Conservation (phyloP, 495 filamentous ascomycete species). For the Chlorociboria aeruginascens region DNA sequence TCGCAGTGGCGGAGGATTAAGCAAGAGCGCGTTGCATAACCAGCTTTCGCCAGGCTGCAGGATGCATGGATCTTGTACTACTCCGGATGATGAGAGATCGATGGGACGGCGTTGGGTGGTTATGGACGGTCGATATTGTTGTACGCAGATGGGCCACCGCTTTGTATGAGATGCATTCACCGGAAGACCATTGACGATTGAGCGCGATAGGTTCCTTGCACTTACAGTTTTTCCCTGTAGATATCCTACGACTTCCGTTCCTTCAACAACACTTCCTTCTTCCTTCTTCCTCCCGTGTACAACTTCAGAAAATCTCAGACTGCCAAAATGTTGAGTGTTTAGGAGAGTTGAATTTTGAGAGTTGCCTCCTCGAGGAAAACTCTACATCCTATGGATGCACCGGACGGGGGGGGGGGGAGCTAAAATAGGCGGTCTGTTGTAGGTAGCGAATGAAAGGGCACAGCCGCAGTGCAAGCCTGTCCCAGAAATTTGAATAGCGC, state of each 20-base stretch:
- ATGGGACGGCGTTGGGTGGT: not conserved
- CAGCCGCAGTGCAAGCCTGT: not conserved
- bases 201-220: not conserved
- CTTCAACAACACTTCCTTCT: slow-evolving; percentile 15
- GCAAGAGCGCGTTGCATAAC: slow-evolving; percentile 16
- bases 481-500: not conserved
- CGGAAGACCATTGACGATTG: not conserved
- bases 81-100: slow-evolving; percentile 1
- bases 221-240: slow-evolving; percentile 8
- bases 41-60: slow-evolving; percentile 21
- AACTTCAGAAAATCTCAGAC: slow-evolving; percentile 10
- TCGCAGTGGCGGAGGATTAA: slow-evolving; percentile 6
- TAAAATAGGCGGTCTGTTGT: not conserved
- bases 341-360: slow-evolving; percentile 7
- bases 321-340: slow-evolving; percentile 11
- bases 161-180: slow-evolving; percentile 1
- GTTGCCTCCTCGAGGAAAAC: slow-evolving; percentile 19
- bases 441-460: not conserved
- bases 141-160: slow-evolving; percentile 11
- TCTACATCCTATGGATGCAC: not conserved
- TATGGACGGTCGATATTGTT: not conserved
- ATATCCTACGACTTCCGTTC: slow-evolving; percentile 15
- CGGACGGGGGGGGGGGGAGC: not conserved
- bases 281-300: slow-evolving; percentile 19
- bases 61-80: slow-evolving; percentile 21